A percentile compares a stretch with the other conserved stretches of the same genome.
phyloP scores from a whole-genome alignment of 768 basidiomycete species.

The Tulasnella sp. region DNA sequence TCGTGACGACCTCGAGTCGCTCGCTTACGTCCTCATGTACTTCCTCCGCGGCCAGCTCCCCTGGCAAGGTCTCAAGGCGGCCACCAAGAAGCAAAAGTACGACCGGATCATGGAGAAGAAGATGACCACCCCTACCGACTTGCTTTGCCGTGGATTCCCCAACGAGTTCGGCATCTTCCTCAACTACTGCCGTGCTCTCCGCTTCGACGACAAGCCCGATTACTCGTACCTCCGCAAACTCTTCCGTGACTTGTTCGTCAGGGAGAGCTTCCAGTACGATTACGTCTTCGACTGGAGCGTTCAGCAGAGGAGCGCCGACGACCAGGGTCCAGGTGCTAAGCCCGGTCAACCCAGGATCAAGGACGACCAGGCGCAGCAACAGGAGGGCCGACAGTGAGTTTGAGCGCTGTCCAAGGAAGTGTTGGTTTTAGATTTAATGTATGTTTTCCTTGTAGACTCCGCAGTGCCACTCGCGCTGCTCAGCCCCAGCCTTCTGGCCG shows the following conservation, averaged over 20 bases:
- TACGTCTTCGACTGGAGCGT: constrained; percentile 99
- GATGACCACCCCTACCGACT: constrained; percentile 97
- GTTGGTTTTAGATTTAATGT: neutral
- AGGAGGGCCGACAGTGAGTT: constrained; percentile 24
- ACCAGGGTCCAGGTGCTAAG: neutral
- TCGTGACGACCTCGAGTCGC: constrained; percentile 95
- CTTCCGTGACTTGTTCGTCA: constrained; percentile 96
- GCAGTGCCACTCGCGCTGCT: neutral
- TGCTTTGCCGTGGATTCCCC: constrained; percentile 98
- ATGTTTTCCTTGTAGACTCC: neutral
- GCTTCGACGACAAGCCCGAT: constrained; percentile 99
- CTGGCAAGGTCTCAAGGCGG: constrained; percentile 99
- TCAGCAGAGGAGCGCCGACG: constrained; percentile 44
- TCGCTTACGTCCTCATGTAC: constrained; percentile 99
- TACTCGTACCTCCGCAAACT: constrained; percentile 99
- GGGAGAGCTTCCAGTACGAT: constrained; percentile 98
- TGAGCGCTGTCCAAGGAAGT: neutral
- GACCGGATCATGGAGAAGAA: constrained; percentile 99
- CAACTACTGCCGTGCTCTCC: constrained; percentile 97
- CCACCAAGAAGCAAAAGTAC: constrained; percentile 99
- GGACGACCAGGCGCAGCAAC: neutral
- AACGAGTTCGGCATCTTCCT: constrained; percentile 99
- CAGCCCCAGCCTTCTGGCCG: neutral
- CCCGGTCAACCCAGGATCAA: constrained; percentile 1
- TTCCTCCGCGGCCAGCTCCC: constrained; percentile 97